Percentiles rank a stretch among this genome's conserved stretches.
phyloP scores from a whole-genome alignment of 2,329 filamentous ascomycete species.

The Xylariaceae sp. region DNA sequence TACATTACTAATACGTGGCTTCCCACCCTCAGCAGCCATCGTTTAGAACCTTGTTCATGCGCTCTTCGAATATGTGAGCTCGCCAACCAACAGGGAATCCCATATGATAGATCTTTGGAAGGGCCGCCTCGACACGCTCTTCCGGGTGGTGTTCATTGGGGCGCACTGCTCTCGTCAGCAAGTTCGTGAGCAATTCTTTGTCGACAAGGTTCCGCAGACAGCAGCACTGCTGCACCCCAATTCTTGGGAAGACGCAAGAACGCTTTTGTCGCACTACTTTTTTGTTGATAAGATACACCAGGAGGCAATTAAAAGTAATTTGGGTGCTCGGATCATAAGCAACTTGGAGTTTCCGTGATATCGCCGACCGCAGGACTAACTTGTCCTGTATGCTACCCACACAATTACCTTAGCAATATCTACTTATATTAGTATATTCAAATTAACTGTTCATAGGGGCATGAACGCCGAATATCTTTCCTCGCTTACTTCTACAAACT shows the following conservation, averaged over 20 bases:
- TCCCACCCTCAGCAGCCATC: background rate
- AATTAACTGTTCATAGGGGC: too few relatives aligned
- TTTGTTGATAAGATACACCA: conserved; percentile 1
- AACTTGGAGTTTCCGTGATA: too few relatives aligned
- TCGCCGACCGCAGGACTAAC: too few relatives aligned
- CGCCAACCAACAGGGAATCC: background rate
- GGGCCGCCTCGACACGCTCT: background rate
- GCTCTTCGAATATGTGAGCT: background rate
- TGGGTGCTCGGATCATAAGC: too few relatives aligned
- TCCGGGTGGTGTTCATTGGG: conserved; percentile 2
- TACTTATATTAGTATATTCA: too few relatives aligned
- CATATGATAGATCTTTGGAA: background rate
- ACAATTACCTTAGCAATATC: too few relatives aligned
- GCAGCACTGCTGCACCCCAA: background rate
- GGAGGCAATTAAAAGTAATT: conserved; percentile 1
- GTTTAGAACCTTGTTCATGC: background rate
- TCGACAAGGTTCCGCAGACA: background rate
- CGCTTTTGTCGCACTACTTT: background rate
- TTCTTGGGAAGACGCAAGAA: background rate
- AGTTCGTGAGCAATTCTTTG: background rate
- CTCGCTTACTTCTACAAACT: too few relatives aligned
- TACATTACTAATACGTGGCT: background rate
- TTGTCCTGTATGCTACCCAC: too few relatives aligned
- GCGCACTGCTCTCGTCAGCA: conserved; percentile 4
- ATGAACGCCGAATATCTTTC: too few relatives aligned